A percentile compares a stretch with the other conserved stretches of the same genome.
Evolutionary conservation across 257 asterid species (phyloP).

Genomic region (Solanum habrochaites): DNA sequence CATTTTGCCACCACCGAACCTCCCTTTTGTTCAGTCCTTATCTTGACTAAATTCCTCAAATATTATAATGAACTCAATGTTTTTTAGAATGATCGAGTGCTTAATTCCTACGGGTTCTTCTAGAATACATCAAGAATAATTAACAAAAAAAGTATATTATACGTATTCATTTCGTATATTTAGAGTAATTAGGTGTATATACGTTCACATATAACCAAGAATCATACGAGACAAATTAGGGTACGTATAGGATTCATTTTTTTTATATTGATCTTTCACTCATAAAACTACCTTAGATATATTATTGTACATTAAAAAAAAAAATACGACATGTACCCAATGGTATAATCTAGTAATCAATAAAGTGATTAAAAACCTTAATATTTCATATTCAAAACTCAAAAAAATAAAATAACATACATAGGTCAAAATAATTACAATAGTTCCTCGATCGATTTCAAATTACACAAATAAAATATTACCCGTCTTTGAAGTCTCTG

Average conservation of each 20-base stretch:
- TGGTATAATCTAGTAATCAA: accelerated
- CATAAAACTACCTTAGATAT: neutral
- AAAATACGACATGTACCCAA: neutral
- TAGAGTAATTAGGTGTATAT: neutral
- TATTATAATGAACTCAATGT: neutral
- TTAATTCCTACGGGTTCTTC: neutral
- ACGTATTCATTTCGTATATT: neutral
- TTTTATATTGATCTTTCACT: neutral
- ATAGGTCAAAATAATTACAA: neutral
- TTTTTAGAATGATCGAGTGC: neutral
- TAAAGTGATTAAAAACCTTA: accelerated
- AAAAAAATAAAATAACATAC: too few species aligned
- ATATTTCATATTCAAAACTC: neutral
- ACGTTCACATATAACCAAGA: neutral
- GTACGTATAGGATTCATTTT: neutral
- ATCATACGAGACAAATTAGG: neutral
- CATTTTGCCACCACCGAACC: too few species aligned
- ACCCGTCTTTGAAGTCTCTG: neutral
- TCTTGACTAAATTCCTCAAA: neutral
- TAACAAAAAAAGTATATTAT: neutral
- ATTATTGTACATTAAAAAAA: accelerated
- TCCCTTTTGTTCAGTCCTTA: too few species aligned
- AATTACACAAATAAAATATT: neutral
- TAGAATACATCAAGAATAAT: neutral
- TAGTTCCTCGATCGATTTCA: neutral